Conservation (phyloP, 1,139 yeast genomes). For the Debaryomyces singareniensis region DNA sequence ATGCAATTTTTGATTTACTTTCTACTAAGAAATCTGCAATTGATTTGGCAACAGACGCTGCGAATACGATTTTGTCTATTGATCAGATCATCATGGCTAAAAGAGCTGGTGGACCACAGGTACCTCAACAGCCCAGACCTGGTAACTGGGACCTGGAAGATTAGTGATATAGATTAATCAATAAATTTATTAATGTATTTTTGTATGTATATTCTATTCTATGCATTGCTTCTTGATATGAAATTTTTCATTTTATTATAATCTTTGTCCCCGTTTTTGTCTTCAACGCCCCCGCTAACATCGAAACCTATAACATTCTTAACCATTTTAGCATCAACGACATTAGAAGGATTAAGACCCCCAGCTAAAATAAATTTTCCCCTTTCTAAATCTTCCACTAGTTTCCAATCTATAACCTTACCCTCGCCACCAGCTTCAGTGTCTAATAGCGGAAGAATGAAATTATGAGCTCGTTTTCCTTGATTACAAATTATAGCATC, state of each 20-base stretch:
- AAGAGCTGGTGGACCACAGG: conserved; percentile 94
- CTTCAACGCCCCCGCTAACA: conserved; percentile 93
- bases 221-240: conserved; percentile 18
- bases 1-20: conserved; percentile 72
- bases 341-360: conserved; percentile 75
- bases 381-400: conserved; percentile 20
- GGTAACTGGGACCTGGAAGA: conserved; percentile 98
- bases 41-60: conserved; percentile 92
- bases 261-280: conserved; percentile 63
- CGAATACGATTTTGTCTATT: conserved; percentile 80
- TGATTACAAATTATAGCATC: conserved; percentile 6
- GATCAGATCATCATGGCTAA: conserved; percentile 93
- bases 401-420: conserved; percentile 61
- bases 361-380: conserved; percentile 77
- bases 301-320: conserved; percentile 76
- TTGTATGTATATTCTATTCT: no score
- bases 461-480: conserved; percentile 12
- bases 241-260: conserved; percentile 51
- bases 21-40: conserved; percentile 83
- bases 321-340: conserved; percentile 40
- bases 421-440: conserved; percentile 95
- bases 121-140: conserved; percentile 83
- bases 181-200: no score
- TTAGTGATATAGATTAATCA: conserved; percentile 28
- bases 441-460: conserved; percentile 64